A percentile compares a stretch with the other conserved stretches of the same genome.
Evolutionary conservation across 1,284 basidiomycete species (phyloP).

Genomic region (Malassezia cuniculi): DNA sequence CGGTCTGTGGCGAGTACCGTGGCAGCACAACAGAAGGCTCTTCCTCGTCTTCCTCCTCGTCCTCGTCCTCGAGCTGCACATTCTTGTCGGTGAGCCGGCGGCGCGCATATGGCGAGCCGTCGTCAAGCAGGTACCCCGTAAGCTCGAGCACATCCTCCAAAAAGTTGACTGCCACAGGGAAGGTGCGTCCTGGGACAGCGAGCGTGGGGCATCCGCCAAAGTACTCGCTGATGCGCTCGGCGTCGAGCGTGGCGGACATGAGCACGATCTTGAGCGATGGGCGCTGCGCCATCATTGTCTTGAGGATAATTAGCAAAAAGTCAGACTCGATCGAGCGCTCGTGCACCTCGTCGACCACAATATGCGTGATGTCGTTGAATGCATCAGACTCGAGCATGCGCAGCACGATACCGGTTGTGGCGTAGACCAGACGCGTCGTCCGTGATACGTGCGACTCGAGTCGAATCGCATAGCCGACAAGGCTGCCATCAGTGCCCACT

Average conservation of each 20-base stretch:
- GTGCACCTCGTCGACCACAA: slow-evolving; percentile 78
- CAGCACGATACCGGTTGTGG: slow-evolving; percentile 89
- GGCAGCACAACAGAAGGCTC: slow-evolving; percentile 20
- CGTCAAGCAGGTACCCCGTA: slow-evolving; percentile 65
- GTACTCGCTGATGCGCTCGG: slow-evolving; percentile 77
- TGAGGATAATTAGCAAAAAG: slow-evolving; percentile 87
- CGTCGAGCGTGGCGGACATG: slow-evolving; percentile 95
- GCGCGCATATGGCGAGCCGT: slow-evolving; percentile 67
- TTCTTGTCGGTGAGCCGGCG: slow-evolving; percentile 53
- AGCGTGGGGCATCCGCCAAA: slow-evolving; percentile 75
- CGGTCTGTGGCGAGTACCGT: slow-evolving; percentile 61
- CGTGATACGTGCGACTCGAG: slow-evolving; percentile 62
- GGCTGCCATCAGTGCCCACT: slow-evolving; percentile 66
- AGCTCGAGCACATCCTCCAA: slow-evolving; percentile 86
- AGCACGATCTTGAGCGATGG: slow-evolving; percentile 79
- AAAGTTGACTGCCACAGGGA: slow-evolving; percentile 76
- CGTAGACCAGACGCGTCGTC: slow-evolving; percentile 44
- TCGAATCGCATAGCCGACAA: slow-evolving; percentile 90
- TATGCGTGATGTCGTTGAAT: slow-evolving; percentile 86
- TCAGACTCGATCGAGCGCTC: slow-evolving; percentile 96
- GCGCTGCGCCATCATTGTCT: slow-evolving; percentile 66
- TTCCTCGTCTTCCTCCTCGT: slow-evolving; percentile 64
- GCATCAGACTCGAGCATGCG: slow-evolving; percentile 86
- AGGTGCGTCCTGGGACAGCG: slow-evolving; percentile 81
- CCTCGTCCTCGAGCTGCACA: slow-evolving; percentile 58